Percentiles rank a stretch among this genome's conserved stretches.
Conservation (phyloP, 2,329 filamentous ascomycete genomes). For the Neospermospora avenae region DNA sequence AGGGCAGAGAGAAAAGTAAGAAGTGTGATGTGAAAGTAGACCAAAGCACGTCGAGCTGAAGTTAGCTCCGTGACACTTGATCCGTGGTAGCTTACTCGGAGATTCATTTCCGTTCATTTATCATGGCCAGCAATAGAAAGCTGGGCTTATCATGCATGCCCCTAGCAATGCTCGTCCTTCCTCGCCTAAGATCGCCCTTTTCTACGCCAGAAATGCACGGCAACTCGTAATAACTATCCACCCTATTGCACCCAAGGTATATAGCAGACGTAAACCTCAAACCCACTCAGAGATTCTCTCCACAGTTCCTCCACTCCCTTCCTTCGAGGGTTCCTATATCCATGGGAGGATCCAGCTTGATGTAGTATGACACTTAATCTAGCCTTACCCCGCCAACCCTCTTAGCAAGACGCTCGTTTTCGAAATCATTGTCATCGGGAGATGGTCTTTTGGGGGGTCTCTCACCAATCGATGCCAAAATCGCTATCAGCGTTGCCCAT, state of each 20-base stretch:
- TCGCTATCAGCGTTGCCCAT: slow-evolving; percentile 91
- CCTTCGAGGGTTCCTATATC: slow-evolving; percentile 21
- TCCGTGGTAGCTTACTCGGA: background rate
- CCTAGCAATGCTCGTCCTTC: slow-evolving; percentile 10
- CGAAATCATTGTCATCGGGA: slow-evolving; percentile 32
- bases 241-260: slow-evolving; percentile 1
- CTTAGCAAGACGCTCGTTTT: slow-evolving; percentile 53
- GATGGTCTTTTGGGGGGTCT: slow-evolving; percentile 74
- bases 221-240: slow-evolving; percentile 2
- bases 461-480: slow-evolving; percentile 97
- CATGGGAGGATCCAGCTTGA: slow-evolving; percentile 25
- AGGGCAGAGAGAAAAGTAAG: no score
- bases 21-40: no score
- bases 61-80: background rate
- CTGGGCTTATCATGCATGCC: slow-evolving; percentile 4
- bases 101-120: background rate
- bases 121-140: background rate
- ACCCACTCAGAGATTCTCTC: background rate
- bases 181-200: background rate
- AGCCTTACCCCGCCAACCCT: slow-evolving; percentile 61
- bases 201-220: slow-evolving; percentile 23
- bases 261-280: background rate
- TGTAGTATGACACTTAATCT: slow-evolving; percentile 28
- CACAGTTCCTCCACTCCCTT: background rate
- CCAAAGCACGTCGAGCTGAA: no score